A percentile compares a stretch with the other conserved stretches of the same genome.
These are phyloP conservation scores for Protostelium mycophagum DNA, from an alignment of 78 protist species.

Conservation along the genomic window DNA sequence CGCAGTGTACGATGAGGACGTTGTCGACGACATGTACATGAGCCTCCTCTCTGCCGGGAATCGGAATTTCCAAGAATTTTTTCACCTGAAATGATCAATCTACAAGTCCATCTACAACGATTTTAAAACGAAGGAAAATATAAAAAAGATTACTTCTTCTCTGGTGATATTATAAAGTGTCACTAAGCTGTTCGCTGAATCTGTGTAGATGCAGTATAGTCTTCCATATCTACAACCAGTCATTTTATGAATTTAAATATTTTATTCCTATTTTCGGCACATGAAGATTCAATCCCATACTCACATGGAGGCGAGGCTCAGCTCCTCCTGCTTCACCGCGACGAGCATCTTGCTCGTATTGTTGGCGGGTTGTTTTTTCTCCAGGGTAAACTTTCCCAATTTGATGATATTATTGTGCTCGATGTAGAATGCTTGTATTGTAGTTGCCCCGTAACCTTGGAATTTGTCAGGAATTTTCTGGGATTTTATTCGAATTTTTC, in stretches of 20 bases:
- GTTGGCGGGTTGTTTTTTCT: neutral
- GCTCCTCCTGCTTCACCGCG: neutral
- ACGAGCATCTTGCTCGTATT: neutral
- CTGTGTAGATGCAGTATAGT: neutral
- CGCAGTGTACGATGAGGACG: neutral
- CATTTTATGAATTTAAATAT: neutral
- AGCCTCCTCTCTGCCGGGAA: neutral
- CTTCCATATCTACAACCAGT: neutral
- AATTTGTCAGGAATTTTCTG: neutral
- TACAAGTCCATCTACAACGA: no score
- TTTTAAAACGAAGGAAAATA: neutral
- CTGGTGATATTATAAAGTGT: neutral
- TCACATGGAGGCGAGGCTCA: neutral
- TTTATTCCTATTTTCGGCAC: no score
- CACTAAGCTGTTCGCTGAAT: neutral
- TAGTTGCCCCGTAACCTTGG: neutral
- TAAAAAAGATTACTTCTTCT: neutral
- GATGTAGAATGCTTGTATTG: neutral
- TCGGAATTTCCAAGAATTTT: neutral
- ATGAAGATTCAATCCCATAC: neutral
- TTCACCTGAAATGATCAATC: neutral
- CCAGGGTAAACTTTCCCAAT: neutral
- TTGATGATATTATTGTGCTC: neutral
- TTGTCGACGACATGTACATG: neutral
- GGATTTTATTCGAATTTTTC: no score